Evolutionary conservation across 2,329 filamentous ascomycete genomes (phyloP).

Genomic region (Penicillium sp.): DNA sequence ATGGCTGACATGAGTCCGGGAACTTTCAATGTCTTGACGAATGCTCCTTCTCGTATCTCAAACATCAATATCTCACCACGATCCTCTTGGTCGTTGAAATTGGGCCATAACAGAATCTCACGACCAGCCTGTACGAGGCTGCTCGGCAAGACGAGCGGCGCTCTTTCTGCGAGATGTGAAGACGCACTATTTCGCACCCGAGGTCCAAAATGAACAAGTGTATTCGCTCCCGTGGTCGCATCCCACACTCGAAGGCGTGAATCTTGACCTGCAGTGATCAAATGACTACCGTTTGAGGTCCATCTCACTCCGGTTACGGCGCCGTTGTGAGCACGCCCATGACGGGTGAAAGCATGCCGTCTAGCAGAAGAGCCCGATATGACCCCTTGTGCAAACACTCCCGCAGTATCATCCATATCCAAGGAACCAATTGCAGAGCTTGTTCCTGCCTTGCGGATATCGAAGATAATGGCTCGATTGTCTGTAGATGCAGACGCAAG

Average conservation of each 20-base stretch:
- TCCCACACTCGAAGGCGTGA: slow-evolving; percentile 85
- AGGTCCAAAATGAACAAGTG: slow-evolving; percentile 81
- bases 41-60: slow-evolving; percentile 70
- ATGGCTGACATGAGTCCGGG: slow-evolving; percentile 49
- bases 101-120: slow-evolving; percentile 75
- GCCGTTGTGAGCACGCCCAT: slow-evolving; percentile 66
- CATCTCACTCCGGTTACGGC: slow-evolving; percentile 81
- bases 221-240: slow-evolving; percentile 74
- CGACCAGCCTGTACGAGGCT: slow-evolving; percentile 53
- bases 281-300: slow-evolving; percentile 72
- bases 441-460: slow-evolving; percentile 66
- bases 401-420: slow-evolving; percentile 78
- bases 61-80: slow-evolving; percentile 70
- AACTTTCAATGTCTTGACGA: slow-evolving; percentile 67
- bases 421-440: slow-evolving; percentile 71
- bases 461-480: slow-evolving; percentile 80
- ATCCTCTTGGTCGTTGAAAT: slow-evolving; percentile 64
- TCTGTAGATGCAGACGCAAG: slow-evolving; percentile 82
- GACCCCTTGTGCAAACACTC: slow-evolving; percentile 48
- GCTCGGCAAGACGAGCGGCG: slow-evolving; percentile 61
- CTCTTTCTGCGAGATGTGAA: slow-evolving; percentile 57
- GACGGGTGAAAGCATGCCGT: slow-evolving; percentile 42
- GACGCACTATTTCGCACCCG: slow-evolving; percentile 65
- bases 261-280: slow-evolving; percentile 81
- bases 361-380: slow-evolving; percentile 25